phyloP scores from a whole-genome alignment of 352 stramenopile species.

The Globisporangium perplexum region DNA sequence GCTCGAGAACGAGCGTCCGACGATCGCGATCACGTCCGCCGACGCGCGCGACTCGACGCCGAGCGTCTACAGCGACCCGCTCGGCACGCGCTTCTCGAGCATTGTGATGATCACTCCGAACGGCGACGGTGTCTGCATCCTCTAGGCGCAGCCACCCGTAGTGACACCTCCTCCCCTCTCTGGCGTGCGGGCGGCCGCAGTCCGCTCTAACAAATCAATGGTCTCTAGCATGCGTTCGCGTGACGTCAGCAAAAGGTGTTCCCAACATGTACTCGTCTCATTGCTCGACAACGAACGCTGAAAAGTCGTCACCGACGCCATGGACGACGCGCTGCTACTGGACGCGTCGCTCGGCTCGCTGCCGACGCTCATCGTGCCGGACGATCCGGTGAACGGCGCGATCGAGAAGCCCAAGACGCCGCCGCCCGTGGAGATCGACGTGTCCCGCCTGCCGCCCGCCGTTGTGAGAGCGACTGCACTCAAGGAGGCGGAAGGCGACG shows the following conservation, averaged over 20 bases:
- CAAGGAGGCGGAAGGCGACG: not conserved
- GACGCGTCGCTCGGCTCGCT: slow-evolving; percentile 30
- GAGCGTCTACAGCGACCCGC: slow-evolving; percentile 72
- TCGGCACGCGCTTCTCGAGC: slow-evolving; percentile 77
- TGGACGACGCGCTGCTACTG: slow-evolving; percentile 7
- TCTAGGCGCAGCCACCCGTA: slow-evolving; percentile 36
- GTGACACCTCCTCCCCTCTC: no score
- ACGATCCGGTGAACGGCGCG: slow-evolving; percentile 52
- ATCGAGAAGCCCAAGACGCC: slow-evolving; percentile 66
- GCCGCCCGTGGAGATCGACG: slow-evolving; percentile 24
- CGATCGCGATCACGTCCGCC: slow-evolving; percentile 28
- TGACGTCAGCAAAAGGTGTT: not conserved
- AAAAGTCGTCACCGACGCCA: no score
- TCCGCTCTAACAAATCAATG: not conserved
- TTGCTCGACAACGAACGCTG: no score
- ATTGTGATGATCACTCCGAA: slow-evolving; percentile 86
- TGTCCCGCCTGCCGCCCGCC: slow-evolving; percentile 4
- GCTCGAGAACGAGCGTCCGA: slow-evolving; percentile 14
- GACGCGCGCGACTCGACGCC: slow-evolving; percentile 36
- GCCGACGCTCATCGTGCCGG: slow-evolving; percentile 63
- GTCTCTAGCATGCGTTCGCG: no score
- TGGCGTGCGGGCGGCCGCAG: not conserved
- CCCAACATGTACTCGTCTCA: no score
- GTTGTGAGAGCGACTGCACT: slow-evolving; percentile 5
- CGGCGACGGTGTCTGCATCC: slow-evolving; percentile 71